Conservation (phyloP, 306 rosid genomes). For the Cicer judaicum region DNA sequence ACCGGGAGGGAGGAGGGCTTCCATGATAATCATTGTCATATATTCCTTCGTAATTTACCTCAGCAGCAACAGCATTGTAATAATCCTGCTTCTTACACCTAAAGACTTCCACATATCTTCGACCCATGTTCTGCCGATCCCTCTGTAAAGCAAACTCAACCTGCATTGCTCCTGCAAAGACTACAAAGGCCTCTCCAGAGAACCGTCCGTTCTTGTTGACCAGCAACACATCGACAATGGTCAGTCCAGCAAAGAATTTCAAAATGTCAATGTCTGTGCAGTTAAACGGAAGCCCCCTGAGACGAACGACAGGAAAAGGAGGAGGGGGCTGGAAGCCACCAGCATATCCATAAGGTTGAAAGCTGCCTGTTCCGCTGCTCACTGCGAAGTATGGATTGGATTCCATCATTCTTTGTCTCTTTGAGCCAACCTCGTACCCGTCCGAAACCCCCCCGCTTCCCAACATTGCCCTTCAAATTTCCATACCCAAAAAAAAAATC, state of each 20-base stretch:
- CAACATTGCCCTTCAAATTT: conserved; percentile 98
- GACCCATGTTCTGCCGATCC: conserved; percentile 96
- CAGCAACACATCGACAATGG: conserved; percentile 91
- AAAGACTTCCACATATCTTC: conserved; percentile 94
- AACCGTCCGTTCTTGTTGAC: conserved; percentile 96
- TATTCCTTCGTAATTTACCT: conserved; percentile 83
- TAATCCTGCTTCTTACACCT: conserved; percentile 96
- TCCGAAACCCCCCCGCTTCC: conserved; percentile 99
- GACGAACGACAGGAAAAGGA: conserved; percentile 93
- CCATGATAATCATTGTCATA: conserved; percentile 86
- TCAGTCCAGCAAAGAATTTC: conserved; percentile 95
- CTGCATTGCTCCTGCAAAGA: conserved; percentile 94
- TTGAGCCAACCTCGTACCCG: conserved; percentile 99
- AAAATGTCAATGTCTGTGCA: conserved; percentile 91
- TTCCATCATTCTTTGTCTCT: conserved; percentile 99
- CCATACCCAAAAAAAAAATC: conserved; percentile 83
- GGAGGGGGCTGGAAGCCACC: conserved; percentile 57
- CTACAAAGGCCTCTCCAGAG: conserved; percentile 95
- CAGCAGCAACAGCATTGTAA: conserved; percentile 87
- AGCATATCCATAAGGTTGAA: conserved; percentile 51
- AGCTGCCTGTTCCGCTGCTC: conserved; percentile 77
- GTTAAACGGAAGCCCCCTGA: conserved; percentile 98
- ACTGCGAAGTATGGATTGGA: conserved; percentile 99
- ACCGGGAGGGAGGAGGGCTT: conserved; percentile 90
- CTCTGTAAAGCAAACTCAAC: conserved; percentile 89